Conservation (phyloP, 2,329 filamentous ascomycete species). For the Neocatenulostroma microsporum region DNA sequence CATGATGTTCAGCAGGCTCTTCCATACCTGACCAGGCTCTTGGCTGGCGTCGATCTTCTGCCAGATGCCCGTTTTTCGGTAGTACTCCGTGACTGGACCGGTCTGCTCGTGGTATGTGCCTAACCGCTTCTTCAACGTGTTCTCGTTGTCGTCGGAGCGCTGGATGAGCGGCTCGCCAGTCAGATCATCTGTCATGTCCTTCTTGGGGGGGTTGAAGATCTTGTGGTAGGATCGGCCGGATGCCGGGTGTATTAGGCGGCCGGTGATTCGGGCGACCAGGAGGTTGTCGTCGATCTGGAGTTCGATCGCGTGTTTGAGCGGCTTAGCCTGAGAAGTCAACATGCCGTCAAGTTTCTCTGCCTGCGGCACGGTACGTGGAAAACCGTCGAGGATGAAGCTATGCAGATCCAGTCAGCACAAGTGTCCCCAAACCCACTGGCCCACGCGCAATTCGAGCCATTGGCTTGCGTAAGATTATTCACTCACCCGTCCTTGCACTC, state of each 20-base stretch:
- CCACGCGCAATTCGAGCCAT: constrained; percentile 7
- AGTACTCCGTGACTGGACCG: constrained; percentile 84
- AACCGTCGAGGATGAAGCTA: constrained; percentile 99
- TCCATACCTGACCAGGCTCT: constrained; percentile 93
- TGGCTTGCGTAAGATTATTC: not conserved
- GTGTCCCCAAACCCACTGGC: too few relatives aligned
- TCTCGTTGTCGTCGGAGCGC: constrained; percentile 93
- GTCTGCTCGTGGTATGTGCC: constrained; percentile 93
- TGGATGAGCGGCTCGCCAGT: constrained; percentile 96
- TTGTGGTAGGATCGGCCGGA: constrained; percentile 97
- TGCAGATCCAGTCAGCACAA: too few relatives aligned
- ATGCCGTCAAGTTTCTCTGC: constrained; percentile 91
- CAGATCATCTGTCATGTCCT: constrained; percentile 87
- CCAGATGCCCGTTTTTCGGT: constrained; percentile 97
- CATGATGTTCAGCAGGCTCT: constrained; percentile 79
- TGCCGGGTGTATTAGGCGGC: constrained; percentile 88
- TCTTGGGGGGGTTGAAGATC: constrained; percentile 97
- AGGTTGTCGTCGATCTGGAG: constrained; percentile 93
- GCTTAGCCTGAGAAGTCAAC: constrained; percentile 69
- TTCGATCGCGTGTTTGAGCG: constrained; percentile 90
- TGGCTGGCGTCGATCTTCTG: constrained; percentile 90
- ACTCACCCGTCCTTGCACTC: constrained; percentile 94
- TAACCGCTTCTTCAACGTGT: constrained; percentile 89
- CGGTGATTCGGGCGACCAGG: constrained; percentile 91
- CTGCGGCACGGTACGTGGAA: constrained; percentile 93